Percentiles rank a stretch among this genome's conserved stretches.
Evolutionary conservation across 2,329 filamentous ascomycete genomes (phyloP).

Genomic region (Penicillium frequentans): DNA sequence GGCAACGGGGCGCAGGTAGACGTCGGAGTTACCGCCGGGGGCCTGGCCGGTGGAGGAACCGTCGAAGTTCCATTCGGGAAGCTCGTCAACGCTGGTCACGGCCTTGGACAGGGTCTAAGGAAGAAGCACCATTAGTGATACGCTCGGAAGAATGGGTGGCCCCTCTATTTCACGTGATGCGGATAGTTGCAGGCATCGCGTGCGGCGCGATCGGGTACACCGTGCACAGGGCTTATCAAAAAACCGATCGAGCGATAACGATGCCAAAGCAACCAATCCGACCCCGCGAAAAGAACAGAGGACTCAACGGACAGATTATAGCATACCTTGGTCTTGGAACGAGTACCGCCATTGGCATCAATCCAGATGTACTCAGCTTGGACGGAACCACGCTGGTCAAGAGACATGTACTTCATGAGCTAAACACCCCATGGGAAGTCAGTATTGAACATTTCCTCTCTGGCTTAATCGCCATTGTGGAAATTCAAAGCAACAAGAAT

Average conservation of each 20-base stretch:
- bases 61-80: conserved; percentile 79
- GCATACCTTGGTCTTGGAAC: conserved; percentile 95
- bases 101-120: conserved; percentile 63
- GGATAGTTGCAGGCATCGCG: conserved; percentile 28
- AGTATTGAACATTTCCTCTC: conserved; percentile 39
- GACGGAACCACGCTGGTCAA: conserved; percentile 83
- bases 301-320: conserved; percentile 8
- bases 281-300: background rate
- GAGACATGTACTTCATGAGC: conserved; percentile 88
- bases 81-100: conserved; percentile 60
- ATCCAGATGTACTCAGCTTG: conserved; percentile 99
- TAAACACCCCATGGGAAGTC: conserved; percentile 48
- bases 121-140: conserved; percentile 7
- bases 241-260: conserved; percentile 3
- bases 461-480: conserved; percentile 30
- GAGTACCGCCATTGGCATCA: conserved; percentile 76
- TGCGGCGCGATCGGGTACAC: conserved; percentile 17
- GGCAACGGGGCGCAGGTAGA: conserved; percentile 89
- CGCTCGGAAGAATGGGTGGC: background rate
- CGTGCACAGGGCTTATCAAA: conserved; percentile 30
- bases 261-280: conserved; percentile 5
- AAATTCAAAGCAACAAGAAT: conserved; percentile 30
- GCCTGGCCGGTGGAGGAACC: conserved; percentile 92
- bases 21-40: conserved; percentile 92
- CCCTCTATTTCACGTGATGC: conserved; percentile 27